Conservation (phyloP, 2,329 filamentous ascomycete species). For the Xylaria multiplex region DNA sequence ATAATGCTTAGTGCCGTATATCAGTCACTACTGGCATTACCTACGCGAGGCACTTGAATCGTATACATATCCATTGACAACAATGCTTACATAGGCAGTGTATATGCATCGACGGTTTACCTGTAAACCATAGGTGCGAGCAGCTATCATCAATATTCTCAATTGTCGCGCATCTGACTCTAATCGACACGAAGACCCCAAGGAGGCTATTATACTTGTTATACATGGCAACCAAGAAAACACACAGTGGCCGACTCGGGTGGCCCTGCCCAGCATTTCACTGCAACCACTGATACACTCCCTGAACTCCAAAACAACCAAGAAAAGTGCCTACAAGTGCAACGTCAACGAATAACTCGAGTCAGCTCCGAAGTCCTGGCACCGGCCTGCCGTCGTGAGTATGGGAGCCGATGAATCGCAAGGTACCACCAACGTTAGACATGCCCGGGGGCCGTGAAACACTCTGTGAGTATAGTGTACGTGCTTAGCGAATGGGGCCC, state of each 20-base stretch:
- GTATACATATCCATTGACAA: no score
- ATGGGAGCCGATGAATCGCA: not conserved
- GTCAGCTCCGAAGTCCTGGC: not conserved
- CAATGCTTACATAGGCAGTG: not conserved
- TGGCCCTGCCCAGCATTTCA: slow-evolving; percentile 10
- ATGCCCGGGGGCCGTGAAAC: not conserved
- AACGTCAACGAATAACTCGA: slow-evolving; percentile 20
- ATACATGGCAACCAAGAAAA: slow-evolving; percentile 27
- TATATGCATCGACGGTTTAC: not conserved
- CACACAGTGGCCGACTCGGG: slow-evolving; percentile 7
- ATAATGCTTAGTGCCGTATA: not conserved
- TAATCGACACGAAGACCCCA: slow-evolving; percentile 1
- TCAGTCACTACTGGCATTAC: no score
- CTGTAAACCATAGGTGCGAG: not conserved
- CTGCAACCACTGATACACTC: slow-evolving; percentile 3
- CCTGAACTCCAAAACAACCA: slow-evolving; percentile 28
- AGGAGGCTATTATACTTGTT: slow-evolving; percentile 26
- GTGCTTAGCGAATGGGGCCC: slow-evolving; percentile 1
- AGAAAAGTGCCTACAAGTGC: slow-evolving; percentile 16
- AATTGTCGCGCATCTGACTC: slow-evolving; percentile 1
- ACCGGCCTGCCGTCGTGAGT: not conserved
- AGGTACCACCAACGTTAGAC: not conserved
- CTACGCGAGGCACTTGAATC: not conserved
- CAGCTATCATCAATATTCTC: not conserved
- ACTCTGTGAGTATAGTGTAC: not conserved